Conservation (phyloP, 768 basidiomycete genomes). For the Leccinum incarnatum region DNA sequence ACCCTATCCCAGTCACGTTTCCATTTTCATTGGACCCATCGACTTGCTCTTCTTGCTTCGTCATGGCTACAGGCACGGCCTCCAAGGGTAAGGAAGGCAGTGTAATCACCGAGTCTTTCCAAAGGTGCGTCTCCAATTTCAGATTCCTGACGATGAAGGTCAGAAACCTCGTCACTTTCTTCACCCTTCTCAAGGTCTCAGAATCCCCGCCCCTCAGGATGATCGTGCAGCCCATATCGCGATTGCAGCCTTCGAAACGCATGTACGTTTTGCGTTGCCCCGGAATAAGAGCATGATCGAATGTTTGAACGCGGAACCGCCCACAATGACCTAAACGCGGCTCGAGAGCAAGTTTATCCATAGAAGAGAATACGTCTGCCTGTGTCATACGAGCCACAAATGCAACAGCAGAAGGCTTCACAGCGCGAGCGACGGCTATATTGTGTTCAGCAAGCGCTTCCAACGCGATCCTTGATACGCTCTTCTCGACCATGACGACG, state of each 20-base stretch:
- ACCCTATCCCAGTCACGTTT: conserved; percentile 11
- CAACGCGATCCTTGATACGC: conserved; percentile 86
- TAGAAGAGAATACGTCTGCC: conserved; percentile 91
- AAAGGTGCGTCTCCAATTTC: conserved; percentile 91
- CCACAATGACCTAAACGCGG: conserved; percentile 87
- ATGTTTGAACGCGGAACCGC: conserved; percentile 86
- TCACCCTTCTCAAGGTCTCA: conserved; percentile 77
- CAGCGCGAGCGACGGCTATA: conserved; percentile 86
- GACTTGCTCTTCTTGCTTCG: conserved; percentile 26
- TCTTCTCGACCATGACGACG: conserved; percentile 87
- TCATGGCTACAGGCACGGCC: conserved; percentile 51
- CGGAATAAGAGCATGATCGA: conserved; percentile 92
- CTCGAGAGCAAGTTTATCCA: conserved; percentile 89
- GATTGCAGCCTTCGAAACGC: conserved; percentile 95
- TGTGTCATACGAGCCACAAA: conserved; percentile 93
- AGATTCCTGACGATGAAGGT: conserved; percentile 90
- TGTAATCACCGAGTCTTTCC: conserved; percentile 85
- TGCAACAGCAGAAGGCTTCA: conserved; percentile 84
- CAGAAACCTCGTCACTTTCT: conserved; percentile 90
- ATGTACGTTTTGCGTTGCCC: conserved; percentile 93
- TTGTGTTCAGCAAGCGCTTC: conserved; percentile 82
- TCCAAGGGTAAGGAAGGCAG: conserved; percentile 63
- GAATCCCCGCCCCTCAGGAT: conserved; percentile 85
- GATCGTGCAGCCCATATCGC: conserved; percentile 93
- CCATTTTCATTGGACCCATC: conserved; percentile 24